Conservation (phyloP, 2,329 filamentous ascomycete genomes). For the Fusarium illudens region DNA sequence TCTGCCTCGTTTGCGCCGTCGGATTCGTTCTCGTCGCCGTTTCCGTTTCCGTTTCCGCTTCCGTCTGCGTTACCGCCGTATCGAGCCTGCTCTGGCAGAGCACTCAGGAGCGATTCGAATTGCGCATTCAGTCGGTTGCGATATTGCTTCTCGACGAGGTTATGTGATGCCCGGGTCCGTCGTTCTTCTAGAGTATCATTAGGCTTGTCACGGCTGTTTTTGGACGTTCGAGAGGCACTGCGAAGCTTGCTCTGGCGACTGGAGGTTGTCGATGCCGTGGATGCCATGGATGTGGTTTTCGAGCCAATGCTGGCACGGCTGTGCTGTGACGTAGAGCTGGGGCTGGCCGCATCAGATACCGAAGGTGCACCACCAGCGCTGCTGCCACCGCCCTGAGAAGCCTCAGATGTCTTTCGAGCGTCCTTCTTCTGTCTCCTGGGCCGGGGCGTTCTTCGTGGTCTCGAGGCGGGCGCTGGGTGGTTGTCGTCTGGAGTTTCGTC, state of each 20-base stretch:
- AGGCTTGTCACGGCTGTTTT: constrained; percentile 40
- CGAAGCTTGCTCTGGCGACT: constrained; percentile 41
- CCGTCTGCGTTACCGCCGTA: constrained; percentile 14
- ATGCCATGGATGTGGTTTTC: constrained; percentile 36
- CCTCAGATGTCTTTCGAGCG: constrained; percentile 30
- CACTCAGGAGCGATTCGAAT: constrained; percentile 39
- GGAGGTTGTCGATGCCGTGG: constrained; percentile 36
- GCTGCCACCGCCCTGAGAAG: constrained; percentile 26
- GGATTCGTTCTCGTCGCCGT: constrained; percentile 33
- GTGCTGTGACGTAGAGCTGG: constrained; percentile 37
- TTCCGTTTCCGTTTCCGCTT: background rate
- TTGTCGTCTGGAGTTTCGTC: constrained; percentile 26
- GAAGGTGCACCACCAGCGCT: constrained; percentile 30
- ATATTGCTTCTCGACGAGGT: constrained; percentile 43
- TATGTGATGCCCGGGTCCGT: constrained; percentile 41
- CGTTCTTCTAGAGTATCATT: constrained; percentile 41
- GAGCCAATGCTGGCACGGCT: constrained; percentile 37
- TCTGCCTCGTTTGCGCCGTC: constrained; percentile 37
- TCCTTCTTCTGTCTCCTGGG: constrained; percentile 30
- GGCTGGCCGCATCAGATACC: constrained; percentile 37
- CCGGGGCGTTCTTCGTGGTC: constrained; percentile 31
- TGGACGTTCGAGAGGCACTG: constrained; percentile 42
- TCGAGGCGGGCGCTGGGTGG: constrained; percentile 12
- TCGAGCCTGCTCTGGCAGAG: constrained; percentile 35
- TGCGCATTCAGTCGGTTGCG: constrained; percentile 42